These are phyloP conservation scores for Aspergillus aculeatus DNA, from an alignment of 2,329 filamentous ascomycete species.

Conservation along the genomic window DNA sequence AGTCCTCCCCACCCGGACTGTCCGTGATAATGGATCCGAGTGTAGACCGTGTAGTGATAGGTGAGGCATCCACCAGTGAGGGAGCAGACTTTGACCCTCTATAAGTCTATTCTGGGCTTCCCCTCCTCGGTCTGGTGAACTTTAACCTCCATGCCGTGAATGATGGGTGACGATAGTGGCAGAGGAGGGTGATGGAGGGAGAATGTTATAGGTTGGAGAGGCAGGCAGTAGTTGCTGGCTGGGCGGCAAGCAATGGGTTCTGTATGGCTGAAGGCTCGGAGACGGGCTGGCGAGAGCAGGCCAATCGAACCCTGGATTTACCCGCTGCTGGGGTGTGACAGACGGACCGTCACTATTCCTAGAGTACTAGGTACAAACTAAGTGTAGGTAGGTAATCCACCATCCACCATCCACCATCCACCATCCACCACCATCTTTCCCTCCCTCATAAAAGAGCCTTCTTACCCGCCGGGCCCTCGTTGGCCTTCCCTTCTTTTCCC, in stretches of 20 bases:
- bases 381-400: too few species aligned
- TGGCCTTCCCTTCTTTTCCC: conserved; percentile 17
- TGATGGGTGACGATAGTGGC: conserved; percentile 1
- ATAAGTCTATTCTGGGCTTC: not conserved
- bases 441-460: conserved; percentile 12
- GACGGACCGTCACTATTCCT: not conserved
- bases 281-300: not conserved
- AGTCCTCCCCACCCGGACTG: not conserved
- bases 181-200: not conserved
- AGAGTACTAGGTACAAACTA: too few species aligned
- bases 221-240: not conserved
- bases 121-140: not conserved
- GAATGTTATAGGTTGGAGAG: not conserved
- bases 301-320: conserved; percentile 2
- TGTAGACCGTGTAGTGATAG: not conserved
- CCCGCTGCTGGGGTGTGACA: not conserved
- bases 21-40: not conserved
- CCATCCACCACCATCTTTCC: too few species aligned
- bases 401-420: too few species aligned
- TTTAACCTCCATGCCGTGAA: not conserved
- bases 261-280: not conserved
- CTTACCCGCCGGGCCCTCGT: conserved; percentile 18
- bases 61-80: not conserved
- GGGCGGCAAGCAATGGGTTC: not conserved
- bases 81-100: not conserved